Evolutionary conservation across 1,139 yeast genomes (phyloP), one percentile per base, ranked within the genome.

Genomic region (Debaryomyces sp.): DNA sequence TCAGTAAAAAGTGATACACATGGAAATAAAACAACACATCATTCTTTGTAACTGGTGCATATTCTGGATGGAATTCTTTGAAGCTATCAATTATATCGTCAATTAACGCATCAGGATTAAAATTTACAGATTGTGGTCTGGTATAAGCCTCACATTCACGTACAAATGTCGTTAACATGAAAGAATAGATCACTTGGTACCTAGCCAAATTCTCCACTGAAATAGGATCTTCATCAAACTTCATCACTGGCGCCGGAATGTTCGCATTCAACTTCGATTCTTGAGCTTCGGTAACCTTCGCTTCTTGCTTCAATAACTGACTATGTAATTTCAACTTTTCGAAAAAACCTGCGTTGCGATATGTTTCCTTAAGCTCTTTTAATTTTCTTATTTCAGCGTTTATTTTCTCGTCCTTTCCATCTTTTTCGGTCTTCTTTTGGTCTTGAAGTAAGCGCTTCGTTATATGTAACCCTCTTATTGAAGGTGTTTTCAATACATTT

Each of bases 1-100:
- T 71, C 54, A 67, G 63, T 36, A 73, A 58, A 8, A 65, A 62
- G 52, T 68, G 68, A 54, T 59, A 71, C 13, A 71, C 55, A 48
- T 64, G 67, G 54, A 67, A 68, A 41, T 58, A 59, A 34, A 56
- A 56, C 46, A 67, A 57, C 7, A 72, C 64, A 33, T 71, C 75
- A 12, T 62, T 61, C 35, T 60, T 61, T 4, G 68, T 55, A 23
- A 68, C 47, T 1, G 66, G 62, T 9, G 43, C 54, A 41, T 54
- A 44, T 18, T 54, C 54, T 3, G 66, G 65, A 50, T 67, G 59
- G 9, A 52, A 50, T 18, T 56, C 52, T 29, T 53, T 52, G 51
- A 69, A 70, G 34, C 58, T 61, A 15, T 53, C 58, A 26, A 58
- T 56, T 21, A 68, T 57, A 17, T 58, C 58, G 10, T 57, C 59